A percentile compares a stretch with the other conserved stretches of the same genome.
Conservation (phyloP, 148 eudicot species). For the Simmondsia chinensis region DNA sequence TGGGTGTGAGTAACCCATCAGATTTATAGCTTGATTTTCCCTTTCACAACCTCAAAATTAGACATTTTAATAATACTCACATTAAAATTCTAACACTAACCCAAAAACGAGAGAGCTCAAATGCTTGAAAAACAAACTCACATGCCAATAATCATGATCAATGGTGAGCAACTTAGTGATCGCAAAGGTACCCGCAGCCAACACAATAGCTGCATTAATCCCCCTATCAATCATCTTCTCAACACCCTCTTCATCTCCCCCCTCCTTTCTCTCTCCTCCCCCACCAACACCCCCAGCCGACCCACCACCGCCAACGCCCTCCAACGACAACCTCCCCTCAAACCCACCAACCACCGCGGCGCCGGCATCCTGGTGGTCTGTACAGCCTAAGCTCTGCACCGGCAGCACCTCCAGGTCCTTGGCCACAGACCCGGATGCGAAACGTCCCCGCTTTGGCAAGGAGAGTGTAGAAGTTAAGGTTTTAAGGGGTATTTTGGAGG, state of each 20-base stretch:
- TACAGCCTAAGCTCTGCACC: conserved; percentile 29
- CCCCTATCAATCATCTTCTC: conserved; percentile 57
- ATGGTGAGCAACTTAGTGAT: conserved; percentile 85
- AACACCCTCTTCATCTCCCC: conserved; percentile 20
- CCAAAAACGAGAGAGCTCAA: background rate
- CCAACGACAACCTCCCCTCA: conserved; percentile 52
- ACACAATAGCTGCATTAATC: conserved; percentile 78
- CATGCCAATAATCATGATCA: conserved; percentile 95
- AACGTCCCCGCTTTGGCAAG: conserved; percentile 7
- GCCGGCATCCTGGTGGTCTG: conserved; percentile 34
- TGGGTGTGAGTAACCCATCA: too few species aligned
- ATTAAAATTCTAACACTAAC: background rate
- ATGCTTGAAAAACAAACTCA: conserved; percentile 24
- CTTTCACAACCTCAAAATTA: too few species aligned
- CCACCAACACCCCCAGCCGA: conserved; percentile 8
- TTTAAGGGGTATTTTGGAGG: conserved; percentile 10
- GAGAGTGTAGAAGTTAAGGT: background rate
- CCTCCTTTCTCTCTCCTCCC: conserved; percentile 15
- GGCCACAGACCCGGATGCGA: conserved; percentile 20
- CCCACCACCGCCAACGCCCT: conserved; percentile 36
- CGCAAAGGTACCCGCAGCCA: conserved; percentile 82
- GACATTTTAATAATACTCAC: background rate
- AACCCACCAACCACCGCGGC: conserved; percentile 50
- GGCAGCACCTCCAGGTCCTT: conserved; percentile 35
- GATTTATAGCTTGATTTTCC: too few species aligned